phyloP scores from a whole-genome alignment of 2,329 filamentous ascomycete genomes.

The Colletotrichum sp. region DNA sequence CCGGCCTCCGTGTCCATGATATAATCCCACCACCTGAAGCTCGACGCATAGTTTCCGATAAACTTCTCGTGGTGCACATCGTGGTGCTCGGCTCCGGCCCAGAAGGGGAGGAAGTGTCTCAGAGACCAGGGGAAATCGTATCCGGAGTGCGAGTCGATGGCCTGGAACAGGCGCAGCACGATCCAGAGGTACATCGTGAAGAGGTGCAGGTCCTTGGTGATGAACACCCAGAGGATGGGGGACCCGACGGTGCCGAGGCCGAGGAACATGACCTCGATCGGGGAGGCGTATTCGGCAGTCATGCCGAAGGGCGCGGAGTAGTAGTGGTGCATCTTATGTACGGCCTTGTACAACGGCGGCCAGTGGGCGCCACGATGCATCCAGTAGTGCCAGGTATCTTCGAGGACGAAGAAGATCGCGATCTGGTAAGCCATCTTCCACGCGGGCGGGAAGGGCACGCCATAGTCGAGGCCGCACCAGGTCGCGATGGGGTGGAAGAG shows the following conservation, averaged over 20 bases:
- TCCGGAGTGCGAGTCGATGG: constrained; percentile 95
- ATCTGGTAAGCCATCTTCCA: constrained; percentile 93
- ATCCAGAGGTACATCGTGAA: constrained; percentile 99
- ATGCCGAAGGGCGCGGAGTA: constrained; percentile 98
- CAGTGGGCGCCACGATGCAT: constrained; percentile 92
- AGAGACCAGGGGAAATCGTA: constrained; percentile 99
- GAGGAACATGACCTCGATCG: constrained; percentile 95
- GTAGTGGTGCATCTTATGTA: constrained; percentile 99
- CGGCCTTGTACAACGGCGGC: constrained; percentile 91
- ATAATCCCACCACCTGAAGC: constrained; percentile 99
- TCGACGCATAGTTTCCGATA: constrained; percentile 96
- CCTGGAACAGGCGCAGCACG: constrained; percentile 89
- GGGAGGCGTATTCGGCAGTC: constrained; percentile 96
- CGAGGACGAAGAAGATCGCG: constrained; percentile 90
- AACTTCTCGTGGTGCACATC: constrained; percentile 98
- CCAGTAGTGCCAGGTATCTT: constrained; percentile 99
- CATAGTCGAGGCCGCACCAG: constrained; percentile 86
- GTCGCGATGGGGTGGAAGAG: constrained; percentile 97
- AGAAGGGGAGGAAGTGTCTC: constrained; percentile 95
- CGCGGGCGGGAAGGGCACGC: constrained; percentile 85
- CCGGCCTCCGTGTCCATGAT: constrained; percentile 91
- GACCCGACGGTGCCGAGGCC: constrained; percentile 84
- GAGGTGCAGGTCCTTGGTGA: constrained; percentile 90
- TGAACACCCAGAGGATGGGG: constrained; percentile 81
- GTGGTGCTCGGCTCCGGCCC: constrained; percentile 96